These are phyloP conservation scores for Aethionema arabicum DNA, from an alignment of 345 rosid genomes.

Conservation along the genomic window DNA sequence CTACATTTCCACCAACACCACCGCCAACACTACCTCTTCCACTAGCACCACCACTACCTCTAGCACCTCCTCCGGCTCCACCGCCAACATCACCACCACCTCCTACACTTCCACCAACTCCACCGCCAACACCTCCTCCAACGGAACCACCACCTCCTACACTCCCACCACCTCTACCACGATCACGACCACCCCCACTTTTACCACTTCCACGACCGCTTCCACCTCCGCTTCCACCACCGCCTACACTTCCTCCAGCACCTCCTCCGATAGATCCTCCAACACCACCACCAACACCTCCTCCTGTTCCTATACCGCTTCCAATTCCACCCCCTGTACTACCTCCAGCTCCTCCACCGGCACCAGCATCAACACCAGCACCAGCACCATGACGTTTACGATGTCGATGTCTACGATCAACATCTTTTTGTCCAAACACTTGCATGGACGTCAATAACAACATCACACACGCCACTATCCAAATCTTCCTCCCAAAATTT, in stretches of 20 bases:
- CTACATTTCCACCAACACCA: too few relatives aligned
- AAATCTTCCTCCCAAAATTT: conserved; percentile 28
- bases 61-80: conserved; percentile 24
- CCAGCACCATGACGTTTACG: conserved; percentile 6
- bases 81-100: conserved; percentile 22
- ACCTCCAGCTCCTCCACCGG: not conserved
- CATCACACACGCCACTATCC: conserved; percentile 27
- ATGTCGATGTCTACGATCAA: not conserved
- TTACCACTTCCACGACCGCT: conserved; percentile 15
- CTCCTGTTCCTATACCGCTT: not conserved
- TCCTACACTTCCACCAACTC: conserved; percentile 1
- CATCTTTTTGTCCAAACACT: conserved; percentile 20
- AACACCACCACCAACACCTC: not conserved
- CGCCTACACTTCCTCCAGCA: not conserved
- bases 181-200: not conserved
- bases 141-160: conserved; percentile 20
- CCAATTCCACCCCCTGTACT: not conserved
- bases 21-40: conserved; percentile 18
- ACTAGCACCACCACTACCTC: conserved; percentile 4
- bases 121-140: conserved; percentile 21
- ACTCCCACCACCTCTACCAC: conserved; percentile 16
- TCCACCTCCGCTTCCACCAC: conserved; percentile 3
- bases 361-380: not conserved
- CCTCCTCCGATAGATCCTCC: not conserved
- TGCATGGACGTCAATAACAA: conserved; percentile 15